A percentile compares a stretch with the other conserved stretches of the same genome.
Evolutionary conservation across 495 filamentous ascomycete genomes (phyloP).

Genomic region (Neurospora sp.): DNA sequence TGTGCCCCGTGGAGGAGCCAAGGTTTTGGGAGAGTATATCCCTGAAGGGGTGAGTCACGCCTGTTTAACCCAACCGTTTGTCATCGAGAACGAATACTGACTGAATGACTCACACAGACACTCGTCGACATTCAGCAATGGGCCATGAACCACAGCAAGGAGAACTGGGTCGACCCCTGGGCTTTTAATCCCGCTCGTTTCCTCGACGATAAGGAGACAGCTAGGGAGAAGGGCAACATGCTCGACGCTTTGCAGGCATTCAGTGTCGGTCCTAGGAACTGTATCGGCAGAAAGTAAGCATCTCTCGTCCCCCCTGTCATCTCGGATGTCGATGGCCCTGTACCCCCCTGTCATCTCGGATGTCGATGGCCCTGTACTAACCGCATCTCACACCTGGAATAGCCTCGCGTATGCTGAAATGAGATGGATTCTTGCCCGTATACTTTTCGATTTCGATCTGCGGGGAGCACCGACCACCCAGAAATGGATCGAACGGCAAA

Average conservation of each 20-base stretch:
- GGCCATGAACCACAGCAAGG: slow-evolving; percentile 27
- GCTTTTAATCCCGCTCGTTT: slow-evolving; percentile 30
- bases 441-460: slow-evolving; percentile 32
- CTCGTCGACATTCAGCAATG: slow-evolving; percentile 27
- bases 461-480: slow-evolving; percentile 14
- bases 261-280: slow-evolving; percentile 27
- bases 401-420: slow-evolving; percentile 33
- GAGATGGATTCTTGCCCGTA: slow-evolving; percentile 31
- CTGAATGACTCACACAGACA: slow-evolving; percentile 24
- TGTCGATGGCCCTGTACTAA: neutral
- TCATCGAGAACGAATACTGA: slow-evolving; percentile 5
- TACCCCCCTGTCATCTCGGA: neutral
- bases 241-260: slow-evolving; percentile 31
- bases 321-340: neutral
- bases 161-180: slow-evolving; percentile 27
- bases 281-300: slow-evolving; percentile 32
- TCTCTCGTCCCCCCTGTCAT: neutral
- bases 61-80: neutral
- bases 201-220: slow-evolving; percentile 18
- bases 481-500: slow-evolving; percentile 22
- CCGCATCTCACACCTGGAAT: neutral
- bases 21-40: slow-evolving; percentile 34
- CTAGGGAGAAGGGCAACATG: slow-evolving; percentile 16
- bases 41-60: slow-evolving; percentile 23
- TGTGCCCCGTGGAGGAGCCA: slow-evolving; percentile 31